Percentiles rank a stretch among this genome's conserved stretches.
phyloP scores from a whole-genome alignment of 305 asterid species.

The Ilex paraguariensis region DNA sequence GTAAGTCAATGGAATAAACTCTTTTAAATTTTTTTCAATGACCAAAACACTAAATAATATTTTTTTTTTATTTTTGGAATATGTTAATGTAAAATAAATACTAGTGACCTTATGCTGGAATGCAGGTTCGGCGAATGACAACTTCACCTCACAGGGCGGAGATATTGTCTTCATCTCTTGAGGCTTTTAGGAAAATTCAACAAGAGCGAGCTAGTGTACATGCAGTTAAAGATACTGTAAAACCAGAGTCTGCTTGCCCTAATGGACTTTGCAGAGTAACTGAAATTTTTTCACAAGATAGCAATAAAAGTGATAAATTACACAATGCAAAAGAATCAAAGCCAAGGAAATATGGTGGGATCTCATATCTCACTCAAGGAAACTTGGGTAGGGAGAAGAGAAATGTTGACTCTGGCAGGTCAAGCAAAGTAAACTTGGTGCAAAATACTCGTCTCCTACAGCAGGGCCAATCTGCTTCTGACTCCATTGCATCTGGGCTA shows the following conservation, averaged over 20 bases:
- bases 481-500: slow-evolving; percentile 42
- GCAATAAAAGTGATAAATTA: slow-evolving; percentile 29
- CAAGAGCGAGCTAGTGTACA: slow-evolving; percentile 58
- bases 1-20: too few relatives aligned
- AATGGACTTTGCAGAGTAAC: slow-evolving; percentile 32
- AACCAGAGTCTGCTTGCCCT: slow-evolving; percentile 36
- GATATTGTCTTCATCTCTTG: slow-evolving; percentile 95
- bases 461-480: slow-evolving; percentile 3
- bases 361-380: slow-evolving; percentile 35
- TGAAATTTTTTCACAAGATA: slow-evolving; percentile 28
- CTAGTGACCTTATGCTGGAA: slow-evolving; percentile 7
- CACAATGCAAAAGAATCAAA: slow-evolving; percentile 37
- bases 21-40: too few relatives aligned
- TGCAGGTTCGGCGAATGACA: slow-evolving; percentile 98
- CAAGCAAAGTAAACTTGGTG: neutral
- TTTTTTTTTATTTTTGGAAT: too few relatives aligned
- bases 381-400: slow-evolving; percentile 51
- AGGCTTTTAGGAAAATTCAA: slow-evolving; percentile 93
- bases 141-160: slow-evolving; percentile 98
- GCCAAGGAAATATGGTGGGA: slow-evolving; percentile 34
- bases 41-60: too few relatives aligned
- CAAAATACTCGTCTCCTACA: neutral
- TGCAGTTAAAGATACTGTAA: slow-evolving; percentile 28
- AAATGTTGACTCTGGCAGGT: slow-evolving; percentile 37
- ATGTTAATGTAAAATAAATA: neutral